These are phyloP conservation scores for Hypholoma sublateritium DNA, from an alignment of 768 basidiomycete species.

Conservation along the genomic window DNA sequence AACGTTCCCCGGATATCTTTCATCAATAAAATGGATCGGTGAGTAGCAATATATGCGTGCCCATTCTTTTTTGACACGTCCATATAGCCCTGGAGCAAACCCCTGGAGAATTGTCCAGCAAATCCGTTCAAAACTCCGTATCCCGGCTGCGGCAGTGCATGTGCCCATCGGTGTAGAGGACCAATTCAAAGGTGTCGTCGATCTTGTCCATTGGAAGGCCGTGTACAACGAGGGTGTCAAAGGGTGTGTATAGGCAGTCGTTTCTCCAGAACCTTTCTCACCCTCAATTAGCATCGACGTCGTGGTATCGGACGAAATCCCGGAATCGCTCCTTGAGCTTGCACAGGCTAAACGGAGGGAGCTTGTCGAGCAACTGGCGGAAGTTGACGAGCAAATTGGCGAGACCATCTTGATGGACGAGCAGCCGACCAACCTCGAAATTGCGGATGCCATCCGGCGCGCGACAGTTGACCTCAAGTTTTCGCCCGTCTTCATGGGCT, in stretches of 20 bases:
- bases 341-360: slow-evolving; percentile 86
- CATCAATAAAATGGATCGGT: slow-evolving; percentile 99
- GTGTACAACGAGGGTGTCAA: slow-evolving; percentile 94
- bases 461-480: slow-evolving; percentile 88
- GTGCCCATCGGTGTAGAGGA: slow-evolving; percentile 93
- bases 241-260: slow-evolving; percentile 57
- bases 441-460: slow-evolving; percentile 84
- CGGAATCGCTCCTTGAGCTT: slow-evolving; percentile 66
- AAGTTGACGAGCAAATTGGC: slow-evolving; percentile 94
- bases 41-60: not conserved
- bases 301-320: slow-evolving; percentile 85
- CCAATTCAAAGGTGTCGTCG: slow-evolving; percentile 87
- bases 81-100: slow-evolving; percentile 85
- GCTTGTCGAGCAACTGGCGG: slow-evolving; percentile 92
- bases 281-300: slow-evolving; percentile 63
- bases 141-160: slow-evolving; percentile 92
- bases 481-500: slow-evolving; percentile 95
- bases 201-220: slow-evolving; percentile 92
- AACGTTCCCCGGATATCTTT: slow-evolving; percentile 92
- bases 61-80: not conserved
- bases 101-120: slow-evolving; percentile 94
- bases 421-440: slow-evolving; percentile 66
- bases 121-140: slow-evolving; percentile 87
- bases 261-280: slow-evolving; percentile 1
- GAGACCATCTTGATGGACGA: slow-evolving; percentile 89